Conservation (phyloP, 768 basidiomycete species). For the Termitomyces eurrhizus region DNA sequence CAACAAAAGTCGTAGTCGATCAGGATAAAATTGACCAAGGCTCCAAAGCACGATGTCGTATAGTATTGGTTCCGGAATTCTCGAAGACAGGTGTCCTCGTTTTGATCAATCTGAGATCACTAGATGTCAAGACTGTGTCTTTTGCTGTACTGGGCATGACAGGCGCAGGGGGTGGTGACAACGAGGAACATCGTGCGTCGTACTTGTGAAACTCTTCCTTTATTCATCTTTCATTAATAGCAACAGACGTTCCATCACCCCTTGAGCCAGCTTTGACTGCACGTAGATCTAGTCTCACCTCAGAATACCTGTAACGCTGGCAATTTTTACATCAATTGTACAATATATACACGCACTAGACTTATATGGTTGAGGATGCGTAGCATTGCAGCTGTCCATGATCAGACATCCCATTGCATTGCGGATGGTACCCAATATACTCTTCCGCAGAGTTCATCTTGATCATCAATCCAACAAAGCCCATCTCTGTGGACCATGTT, state of each 20-base stretch:
- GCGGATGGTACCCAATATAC: constrained; percentile 89
- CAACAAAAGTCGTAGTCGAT: constrained; percentile 59
- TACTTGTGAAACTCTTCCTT: not conserved
- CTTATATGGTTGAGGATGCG: not conserved
- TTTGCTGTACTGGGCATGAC: constrained; percentile 51
- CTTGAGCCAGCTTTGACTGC: constrained; percentile 11
- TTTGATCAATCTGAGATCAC: constrained; percentile 72
- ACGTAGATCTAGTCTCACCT: constrained; percentile 12
- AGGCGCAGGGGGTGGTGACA: constrained; percentile 22
- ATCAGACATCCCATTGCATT: constrained; percentile 76
- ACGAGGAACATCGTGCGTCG: constrained; percentile 13
- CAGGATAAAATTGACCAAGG: constrained; percentile 28
- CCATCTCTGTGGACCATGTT: constrained; percentile 92
- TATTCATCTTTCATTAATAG: not conserved
- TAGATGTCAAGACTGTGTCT: constrained; percentile 62
- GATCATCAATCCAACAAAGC: constrained; percentile 92
- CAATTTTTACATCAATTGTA: not conserved
- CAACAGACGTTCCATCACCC: constrained; percentile 2
- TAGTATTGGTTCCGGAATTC: constrained; percentile 83
- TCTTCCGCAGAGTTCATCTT: constrained; percentile 60
- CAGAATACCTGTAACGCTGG: constrained; percentile 4
- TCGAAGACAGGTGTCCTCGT: constrained; percentile 73
- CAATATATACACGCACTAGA: not conserved
- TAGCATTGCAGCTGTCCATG: not conserved
- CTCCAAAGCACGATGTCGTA: constrained; percentile 45